A percentile compares a stretch with the other conserved stretches of the same genome.
Conservation (phyloP, 1,284 basidiomycete genomes). For the Phellinidium pouzarii region DNA sequence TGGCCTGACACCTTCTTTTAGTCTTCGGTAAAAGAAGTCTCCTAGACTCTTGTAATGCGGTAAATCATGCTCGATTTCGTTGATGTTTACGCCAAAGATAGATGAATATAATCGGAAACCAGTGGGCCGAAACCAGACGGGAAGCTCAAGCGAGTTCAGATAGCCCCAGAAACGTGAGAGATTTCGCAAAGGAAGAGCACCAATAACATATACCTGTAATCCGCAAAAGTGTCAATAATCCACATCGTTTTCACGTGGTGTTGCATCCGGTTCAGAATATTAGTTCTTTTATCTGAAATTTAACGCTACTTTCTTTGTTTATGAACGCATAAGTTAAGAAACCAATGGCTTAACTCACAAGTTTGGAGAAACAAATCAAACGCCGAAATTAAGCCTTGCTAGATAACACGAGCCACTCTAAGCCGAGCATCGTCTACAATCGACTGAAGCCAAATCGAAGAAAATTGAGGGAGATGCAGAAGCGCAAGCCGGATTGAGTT, state of each 20-base stretch:
- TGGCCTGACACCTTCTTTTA: constrained; percentile 79
- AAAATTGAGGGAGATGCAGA: no score
- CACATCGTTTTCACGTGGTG: not conserved
- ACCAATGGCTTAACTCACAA: not conserved
- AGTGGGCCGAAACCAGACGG: constrained; percentile 89
- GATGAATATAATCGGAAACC: constrained; percentile 83
- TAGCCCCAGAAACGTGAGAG: constrained; percentile 96
- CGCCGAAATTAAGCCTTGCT: no score
- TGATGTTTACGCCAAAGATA: constrained; percentile 90
- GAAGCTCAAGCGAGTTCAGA: constrained; percentile 86
- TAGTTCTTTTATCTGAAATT: no score
- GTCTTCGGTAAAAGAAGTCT: constrained; percentile 90
- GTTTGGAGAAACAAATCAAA: no score
- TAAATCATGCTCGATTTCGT: constrained; percentile 86
- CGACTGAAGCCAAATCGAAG: no score
- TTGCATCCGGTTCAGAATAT: not conserved
- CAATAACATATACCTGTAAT: constrained; percentile 85
- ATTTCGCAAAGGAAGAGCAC: constrained; percentile 89
- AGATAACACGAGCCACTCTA: no score
- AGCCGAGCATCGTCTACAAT: no score
- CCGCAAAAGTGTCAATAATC: not conserved
- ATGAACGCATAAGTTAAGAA: not conserved
- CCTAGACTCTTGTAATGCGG: constrained; percentile 77
- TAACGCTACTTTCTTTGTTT: no score
- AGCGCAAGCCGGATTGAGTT: not conserved